These are phyloP conservation scores for Solanum pennellii DNA, from an alignment of 257 asterid species.

Conservation along the genomic window DNA sequence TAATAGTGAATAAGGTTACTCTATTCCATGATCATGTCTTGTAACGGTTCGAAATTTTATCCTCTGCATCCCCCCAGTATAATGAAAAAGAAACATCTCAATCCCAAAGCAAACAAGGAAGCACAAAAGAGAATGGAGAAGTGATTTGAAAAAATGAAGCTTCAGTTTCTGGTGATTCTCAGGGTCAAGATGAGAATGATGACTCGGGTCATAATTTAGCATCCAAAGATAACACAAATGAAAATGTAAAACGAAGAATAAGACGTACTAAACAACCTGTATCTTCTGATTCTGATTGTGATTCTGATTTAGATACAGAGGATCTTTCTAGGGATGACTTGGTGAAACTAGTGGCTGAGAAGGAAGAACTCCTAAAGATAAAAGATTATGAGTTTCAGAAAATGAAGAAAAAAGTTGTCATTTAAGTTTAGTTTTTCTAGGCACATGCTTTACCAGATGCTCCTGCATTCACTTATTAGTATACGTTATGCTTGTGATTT, in stretches of 20 bases:
- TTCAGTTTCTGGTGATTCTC: conserved; percentile 19
- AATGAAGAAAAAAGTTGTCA: conserved; percentile 46
- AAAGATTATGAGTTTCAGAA: conserved; percentile 49
- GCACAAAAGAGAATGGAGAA: conserved; percentile 16
- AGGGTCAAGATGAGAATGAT: conserved; percentile 14
- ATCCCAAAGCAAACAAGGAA: conserved; percentile 20
- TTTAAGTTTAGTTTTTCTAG: too few species aligned
- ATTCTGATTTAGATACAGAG: conserved; percentile 40
- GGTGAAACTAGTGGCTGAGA: conserved; percentile 58
- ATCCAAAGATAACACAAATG: conserved; percentile 5
- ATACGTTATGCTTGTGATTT: too few species aligned
- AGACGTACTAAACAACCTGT: conserved; percentile 27
- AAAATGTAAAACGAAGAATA: conserved; percentile 13
- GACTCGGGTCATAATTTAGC: conserved; percentile 45
- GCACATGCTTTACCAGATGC: too few species aligned
- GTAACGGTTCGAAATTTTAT: conserved; percentile 40
- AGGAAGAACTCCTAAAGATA: conserved; percentile 38
- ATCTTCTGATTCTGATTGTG: conserved; percentile 27
- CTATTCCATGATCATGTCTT: conserved; percentile 20
- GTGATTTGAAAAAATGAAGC: conserved; percentile 15
- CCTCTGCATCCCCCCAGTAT: conserved; percentile 47
- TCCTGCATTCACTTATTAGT: too few species aligned
- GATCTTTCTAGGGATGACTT: conserved; percentile 68
- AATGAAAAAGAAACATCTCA: conserved; percentile 31
- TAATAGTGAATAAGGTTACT: conserved; percentile 30